Conservation (phyloP, 2,329 filamentous ascomycete species). For the Fusarium kyushuense region DNA sequence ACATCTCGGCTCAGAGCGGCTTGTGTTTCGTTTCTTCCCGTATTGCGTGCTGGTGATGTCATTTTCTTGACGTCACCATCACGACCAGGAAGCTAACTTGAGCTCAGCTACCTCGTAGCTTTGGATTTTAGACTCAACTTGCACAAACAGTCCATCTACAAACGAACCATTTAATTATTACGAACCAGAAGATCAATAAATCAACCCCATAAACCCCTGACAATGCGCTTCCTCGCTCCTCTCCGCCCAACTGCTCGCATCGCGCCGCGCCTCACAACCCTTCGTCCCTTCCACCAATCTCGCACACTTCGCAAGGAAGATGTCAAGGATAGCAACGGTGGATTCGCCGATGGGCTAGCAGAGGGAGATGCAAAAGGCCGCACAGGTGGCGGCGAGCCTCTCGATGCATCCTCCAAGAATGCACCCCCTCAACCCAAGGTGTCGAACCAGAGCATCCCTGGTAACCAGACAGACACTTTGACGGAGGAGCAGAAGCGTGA, state of each 20-base stretch:
- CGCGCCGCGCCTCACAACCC: constrained; percentile 19
- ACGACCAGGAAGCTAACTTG: constrained; percentile 12
- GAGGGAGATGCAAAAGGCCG: constrained; percentile 50
- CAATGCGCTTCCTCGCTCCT: constrained; percentile 32
- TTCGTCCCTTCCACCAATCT: constrained; percentile 17
- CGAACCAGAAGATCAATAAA: neutral
- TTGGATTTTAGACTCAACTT: no score
- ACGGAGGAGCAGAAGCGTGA: constrained; percentile 66
- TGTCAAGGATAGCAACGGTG: constrained; percentile 15
- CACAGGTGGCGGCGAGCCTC: constrained; percentile 56
- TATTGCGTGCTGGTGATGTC: constrained; percentile 33
- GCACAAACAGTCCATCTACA: constrained; percentile 3
- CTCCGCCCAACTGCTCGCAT: constrained; percentile 22
- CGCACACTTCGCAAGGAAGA: constrained; percentile 23
- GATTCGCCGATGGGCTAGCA: constrained; percentile 47
- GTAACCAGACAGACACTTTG: constrained; percentile 50
- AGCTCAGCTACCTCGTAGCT: neutral
- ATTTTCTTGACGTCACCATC: constrained; percentile 43
- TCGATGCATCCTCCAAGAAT: constrained; percentile 50
- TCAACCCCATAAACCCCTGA: fast-evolving
- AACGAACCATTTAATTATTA: fast-evolving
- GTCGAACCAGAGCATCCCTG: constrained; percentile 60
- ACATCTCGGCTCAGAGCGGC: constrained; percentile 14
- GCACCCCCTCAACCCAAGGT: constrained; percentile 64
- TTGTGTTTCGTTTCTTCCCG: neutral